Evolutionary conservation across 2,329 filamentous ascomycete genomes (phyloP).

Genomic region (Moelleriella libera): DNA sequence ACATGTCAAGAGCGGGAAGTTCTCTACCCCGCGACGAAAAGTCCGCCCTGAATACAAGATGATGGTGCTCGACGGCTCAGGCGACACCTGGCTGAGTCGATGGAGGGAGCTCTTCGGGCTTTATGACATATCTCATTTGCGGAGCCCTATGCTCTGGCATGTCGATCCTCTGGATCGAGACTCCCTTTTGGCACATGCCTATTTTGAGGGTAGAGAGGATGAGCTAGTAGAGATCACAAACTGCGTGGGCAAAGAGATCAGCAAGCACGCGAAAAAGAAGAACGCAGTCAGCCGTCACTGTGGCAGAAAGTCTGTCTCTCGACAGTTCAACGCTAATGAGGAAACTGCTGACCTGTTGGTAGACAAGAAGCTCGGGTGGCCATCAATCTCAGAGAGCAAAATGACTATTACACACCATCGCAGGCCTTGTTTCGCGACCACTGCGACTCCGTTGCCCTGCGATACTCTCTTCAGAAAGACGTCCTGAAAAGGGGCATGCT

Average conservation of each 20-base stretch:
- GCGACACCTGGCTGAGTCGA: constrained; percentile 49
- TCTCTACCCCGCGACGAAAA: constrained; percentile 4
- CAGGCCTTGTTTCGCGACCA: constrained; percentile 47
- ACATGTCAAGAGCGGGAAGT: constrained; percentile 19
- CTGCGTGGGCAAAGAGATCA: constrained; percentile 66
- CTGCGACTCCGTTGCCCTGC: constrained; percentile 39
- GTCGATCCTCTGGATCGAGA: constrained; percentile 64
- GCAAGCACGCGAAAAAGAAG: constrained; percentile 66
- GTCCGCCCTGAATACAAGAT: constrained; percentile 24
- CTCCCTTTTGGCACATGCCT: constrained; percentile 54
- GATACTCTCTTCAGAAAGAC: constrained; percentile 30
- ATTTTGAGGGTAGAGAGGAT: constrained; percentile 40
- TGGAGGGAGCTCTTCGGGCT: constrained; percentile 58
- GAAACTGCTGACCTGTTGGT: constrained; percentile 4
- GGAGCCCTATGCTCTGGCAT: constrained; percentile 76
- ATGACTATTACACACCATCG: constrained; percentile 56
- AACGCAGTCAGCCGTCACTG: constrained; percentile 16
- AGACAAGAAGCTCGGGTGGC: constrained; percentile 30
- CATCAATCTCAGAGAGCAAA: constrained; percentile 52
- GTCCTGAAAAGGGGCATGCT: constrained; percentile 50
- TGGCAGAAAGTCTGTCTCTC: constrained; percentile 26
- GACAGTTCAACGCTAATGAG: too few species aligned
- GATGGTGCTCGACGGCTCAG: constrained; percentile 53
- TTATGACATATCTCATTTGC: constrained; percentile 56
- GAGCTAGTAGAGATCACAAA: constrained; percentile 58